A percentile compares a stretch with the other conserved stretches of the same genome.
phyloP scores from a whole-genome alignment of 2,329 filamentous ascomycete species.

The Ambrosiella cleistominuta region DNA sequence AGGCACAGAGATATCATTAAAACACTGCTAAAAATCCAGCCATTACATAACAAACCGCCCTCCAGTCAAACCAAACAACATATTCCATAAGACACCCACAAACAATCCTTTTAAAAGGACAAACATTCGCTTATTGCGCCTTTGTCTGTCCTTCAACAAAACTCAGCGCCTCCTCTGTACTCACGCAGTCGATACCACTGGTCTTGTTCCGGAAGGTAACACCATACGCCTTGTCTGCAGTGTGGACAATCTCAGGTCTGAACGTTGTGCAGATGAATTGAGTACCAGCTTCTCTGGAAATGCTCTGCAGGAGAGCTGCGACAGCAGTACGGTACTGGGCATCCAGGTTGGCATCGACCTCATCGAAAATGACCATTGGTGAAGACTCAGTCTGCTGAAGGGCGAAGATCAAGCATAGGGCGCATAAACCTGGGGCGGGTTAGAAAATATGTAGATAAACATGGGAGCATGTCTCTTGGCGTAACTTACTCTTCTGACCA shows the following conservation, averaged over 20 bases:
- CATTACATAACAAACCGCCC: neutral
- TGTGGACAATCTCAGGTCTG: conserved; percentile 84
- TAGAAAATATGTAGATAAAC: conserved; percentile 13
- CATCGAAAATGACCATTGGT: conserved; percentile 97
- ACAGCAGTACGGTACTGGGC: conserved; percentile 96
- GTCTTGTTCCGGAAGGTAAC: conserved; percentile 90
- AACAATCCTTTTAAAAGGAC: neutral
- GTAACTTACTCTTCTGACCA: conserved; percentile 76
- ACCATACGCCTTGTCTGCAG: conserved; percentile 95
- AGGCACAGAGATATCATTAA: conserved; percentile 1
- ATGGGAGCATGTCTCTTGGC: neutral
- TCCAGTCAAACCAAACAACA: neutral
- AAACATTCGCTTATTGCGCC: neutral
- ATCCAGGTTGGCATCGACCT: conserved; percentile 95
- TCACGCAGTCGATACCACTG: conserved; percentile 81
- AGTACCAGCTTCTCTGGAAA: conserved; percentile 46
- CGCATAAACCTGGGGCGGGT: conserved; percentile 54
- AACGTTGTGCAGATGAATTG: conserved; percentile 99
- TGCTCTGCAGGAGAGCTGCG: conserved; percentile 68
- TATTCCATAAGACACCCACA: too few species aligned
- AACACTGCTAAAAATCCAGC: neutral
- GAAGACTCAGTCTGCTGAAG: conserved; percentile 95
- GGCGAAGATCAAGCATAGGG: conserved; percentile 95
- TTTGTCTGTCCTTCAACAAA: conserved; percentile 72
- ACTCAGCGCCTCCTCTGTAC: conserved; percentile 68